These are phyloP conservation scores for Skeletonema costatum DNA, from an alignment of 108 stramenopile species.

Conservation along the genomic window DNA sequence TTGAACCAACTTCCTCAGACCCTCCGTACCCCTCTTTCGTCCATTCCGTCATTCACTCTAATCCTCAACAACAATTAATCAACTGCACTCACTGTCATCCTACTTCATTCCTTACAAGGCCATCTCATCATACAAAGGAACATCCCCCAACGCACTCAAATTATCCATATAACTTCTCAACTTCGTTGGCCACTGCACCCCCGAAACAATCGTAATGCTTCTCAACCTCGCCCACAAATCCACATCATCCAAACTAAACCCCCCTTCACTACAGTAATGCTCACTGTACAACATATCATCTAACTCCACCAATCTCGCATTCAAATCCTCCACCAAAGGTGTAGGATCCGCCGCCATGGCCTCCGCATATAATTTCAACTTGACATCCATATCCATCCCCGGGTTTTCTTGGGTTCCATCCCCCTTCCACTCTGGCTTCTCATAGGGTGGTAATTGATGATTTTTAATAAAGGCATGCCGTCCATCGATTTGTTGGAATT, in stretches of 20 bases:
- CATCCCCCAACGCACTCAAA: conserved; percentile 81
- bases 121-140: conserved; percentile 90
- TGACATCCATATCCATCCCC: conserved; percentile 73
- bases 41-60: neutral
- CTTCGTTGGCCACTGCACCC: conserved; percentile 83
- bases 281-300: conserved; percentile 85
- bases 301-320: conserved; percentile 80
- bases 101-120: conserved; percentile 61
- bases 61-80: too few species aligned
- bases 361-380: conserved; percentile 80
- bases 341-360: conserved; percentile 84
- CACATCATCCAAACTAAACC: conserved; percentile 87
- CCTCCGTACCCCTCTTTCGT: neutral
- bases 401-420: conserved; percentile 57
- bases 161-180: conserved; percentile 90
- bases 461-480: conserved; percentile 90
- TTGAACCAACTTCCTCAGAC: too few species aligned
- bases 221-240: conserved; percentile 91
- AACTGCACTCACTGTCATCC: too few species aligned
- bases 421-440: conserved; percentile 88
- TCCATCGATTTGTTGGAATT: conserved; percentile 91
- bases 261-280: conserved; percentile 84
- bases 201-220: conserved; percentile 87
- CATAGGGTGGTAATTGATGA: conserved; percentile 90
- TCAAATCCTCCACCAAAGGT: conserved; percentile 80